Evolutionary conservation across 2,329 filamentous ascomycete species (phyloP).

Genomic region (Stemphylium beticola): DNA sequence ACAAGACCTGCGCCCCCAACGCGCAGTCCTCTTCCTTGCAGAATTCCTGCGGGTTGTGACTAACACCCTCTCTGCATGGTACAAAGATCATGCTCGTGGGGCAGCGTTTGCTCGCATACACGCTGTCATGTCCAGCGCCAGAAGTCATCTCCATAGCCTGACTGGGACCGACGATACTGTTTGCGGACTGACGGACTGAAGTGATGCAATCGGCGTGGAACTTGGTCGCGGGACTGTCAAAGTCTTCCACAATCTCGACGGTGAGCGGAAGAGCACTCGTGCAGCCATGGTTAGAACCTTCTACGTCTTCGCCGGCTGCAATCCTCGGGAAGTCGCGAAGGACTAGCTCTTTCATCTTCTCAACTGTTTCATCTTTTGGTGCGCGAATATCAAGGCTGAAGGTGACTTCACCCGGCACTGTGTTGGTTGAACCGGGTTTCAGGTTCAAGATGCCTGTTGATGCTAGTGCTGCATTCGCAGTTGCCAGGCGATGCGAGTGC

Average conservation of each 20-base stretch:
- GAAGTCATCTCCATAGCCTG: conserved; percentile 62
- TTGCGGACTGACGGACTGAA: conserved; percentile 67
- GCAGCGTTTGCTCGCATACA: conserved; percentile 53
- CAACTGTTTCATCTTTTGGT: conserved; percentile 62
- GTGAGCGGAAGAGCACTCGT: conserved; percentile 58
- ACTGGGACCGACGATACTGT: conserved; percentile 60
- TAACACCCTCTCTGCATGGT: conserved; percentile 55
- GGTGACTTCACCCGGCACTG: conserved; percentile 70
- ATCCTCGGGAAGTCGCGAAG: conserved; percentile 65
- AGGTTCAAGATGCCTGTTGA: conserved; percentile 73
- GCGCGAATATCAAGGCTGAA: conserved; percentile 74
- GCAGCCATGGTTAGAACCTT: conserved; percentile 52
- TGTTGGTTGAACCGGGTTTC: conserved; percentile 74
- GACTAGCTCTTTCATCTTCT: conserved; percentile 63
- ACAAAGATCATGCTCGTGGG: conserved; percentile 59
- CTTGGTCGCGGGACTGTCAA: conserved; percentile 60
- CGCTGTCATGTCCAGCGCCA: conserved; percentile 68
- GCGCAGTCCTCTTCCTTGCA: conserved; percentile 55
- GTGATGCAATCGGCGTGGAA: conserved; percentile 73
- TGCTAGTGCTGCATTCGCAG: conserved; percentile 65
- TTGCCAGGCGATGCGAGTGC: conserved; percentile 68
- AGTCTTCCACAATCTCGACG: conserved; percentile 67
- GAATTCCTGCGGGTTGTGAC: conserved; percentile 56
- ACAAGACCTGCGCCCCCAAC: conserved; percentile 56
- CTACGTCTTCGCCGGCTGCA: conserved; percentile 62